Evolutionary conservation across 768 basidiomycete genomes (phyloP).

Genomic region (Mycena leptocephala): DNA sequence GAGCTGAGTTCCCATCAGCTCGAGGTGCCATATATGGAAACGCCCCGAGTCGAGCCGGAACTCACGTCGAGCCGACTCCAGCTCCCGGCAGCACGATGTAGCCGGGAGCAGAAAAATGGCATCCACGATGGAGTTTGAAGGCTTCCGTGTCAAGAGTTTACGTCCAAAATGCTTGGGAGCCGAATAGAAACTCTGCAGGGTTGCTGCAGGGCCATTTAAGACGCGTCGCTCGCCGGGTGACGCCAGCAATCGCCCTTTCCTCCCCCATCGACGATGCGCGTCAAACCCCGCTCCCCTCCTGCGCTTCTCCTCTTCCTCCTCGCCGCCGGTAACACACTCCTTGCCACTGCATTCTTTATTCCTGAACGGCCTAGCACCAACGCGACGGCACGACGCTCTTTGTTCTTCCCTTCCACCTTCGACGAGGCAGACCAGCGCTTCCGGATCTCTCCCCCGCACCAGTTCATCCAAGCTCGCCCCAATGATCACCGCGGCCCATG

Average conservation of each 20-base stretch:
- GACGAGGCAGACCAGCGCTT: conserved; percentile 18
- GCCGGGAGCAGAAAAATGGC: conserved; percentile 11
- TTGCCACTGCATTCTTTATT: conserved; percentile 16
- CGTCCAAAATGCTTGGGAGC: conserved; percentile 17
- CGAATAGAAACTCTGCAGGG: conserved; percentile 16
- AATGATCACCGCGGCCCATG: conserved; percentile 30
- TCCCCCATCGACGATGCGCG: conserved; percentile 19
- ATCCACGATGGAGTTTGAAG: conserved; percentile 8
- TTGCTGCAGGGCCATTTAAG: conserved; percentile 24
- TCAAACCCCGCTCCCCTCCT: conserved; percentile 6
- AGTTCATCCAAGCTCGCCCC: conserved; percentile 19
- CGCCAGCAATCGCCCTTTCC: conserved; percentile 12
- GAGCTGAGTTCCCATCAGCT: neutral
- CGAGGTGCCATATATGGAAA: neutral
- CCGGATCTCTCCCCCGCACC: conserved; percentile 14
- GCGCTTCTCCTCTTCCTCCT: conserved; percentile 16
- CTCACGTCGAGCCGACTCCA: too few species aligned
- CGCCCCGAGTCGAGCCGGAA: neutral
- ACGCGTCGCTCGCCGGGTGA: conserved; percentile 13
- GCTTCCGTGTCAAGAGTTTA: conserved; percentile 14
- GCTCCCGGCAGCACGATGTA: neutral
- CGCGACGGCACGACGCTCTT: conserved; percentile 18
- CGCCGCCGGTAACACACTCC: conserved; percentile 21
- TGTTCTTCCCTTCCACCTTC: conserved; percentile 15
- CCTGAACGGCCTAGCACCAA: conserved; percentile 7